phyloP scores from a whole-genome alignment of 1,284 basidiomycete species.

The Sutorius eximius region DNA sequence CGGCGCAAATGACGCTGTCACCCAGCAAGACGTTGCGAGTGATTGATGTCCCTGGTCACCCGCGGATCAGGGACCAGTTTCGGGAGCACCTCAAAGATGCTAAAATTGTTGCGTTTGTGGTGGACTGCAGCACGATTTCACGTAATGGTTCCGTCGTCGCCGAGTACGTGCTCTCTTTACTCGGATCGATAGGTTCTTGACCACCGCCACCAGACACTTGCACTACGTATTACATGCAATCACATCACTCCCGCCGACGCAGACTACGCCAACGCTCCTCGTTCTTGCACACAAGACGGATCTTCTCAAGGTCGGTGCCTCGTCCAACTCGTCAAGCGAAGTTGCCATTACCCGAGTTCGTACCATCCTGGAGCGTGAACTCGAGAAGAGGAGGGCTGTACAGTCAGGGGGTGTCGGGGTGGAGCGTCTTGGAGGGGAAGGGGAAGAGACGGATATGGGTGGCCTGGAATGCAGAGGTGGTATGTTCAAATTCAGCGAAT shows the following conservation, averaged over 20 bases:
- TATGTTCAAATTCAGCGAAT: slow-evolving; percentile 67
- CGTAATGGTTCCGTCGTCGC: slow-evolving; percentile 70
- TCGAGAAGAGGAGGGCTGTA: slow-evolving; percentile 68
- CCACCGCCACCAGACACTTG: slow-evolving; percentile 53
- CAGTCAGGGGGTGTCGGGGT: slow-evolving; percentile 64
- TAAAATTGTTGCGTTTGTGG: slow-evolving; percentile 69
- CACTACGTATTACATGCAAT: slow-evolving; percentile 68
- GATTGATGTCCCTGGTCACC: slow-evolving; percentile 77
- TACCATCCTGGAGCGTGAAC: slow-evolving; percentile 74
- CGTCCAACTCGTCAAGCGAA: slow-evolving; percentile 44
- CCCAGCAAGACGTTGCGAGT: slow-evolving; percentile 46
- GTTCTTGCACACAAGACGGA: slow-evolving; percentile 77
- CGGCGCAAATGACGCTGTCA: slow-evolving; percentile 46
- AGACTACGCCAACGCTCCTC: slow-evolving; percentile 54
- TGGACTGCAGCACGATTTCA: slow-evolving; percentile 73
- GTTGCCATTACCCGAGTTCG: slow-evolving; percentile 69
- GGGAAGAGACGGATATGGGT: slow-evolving; percentile 55
- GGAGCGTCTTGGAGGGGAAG: slow-evolving; percentile 66
- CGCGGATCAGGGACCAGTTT: slow-evolving; percentile 71
- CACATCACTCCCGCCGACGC: slow-evolving; percentile 70
- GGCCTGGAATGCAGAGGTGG: slow-evolving; percentile 61
- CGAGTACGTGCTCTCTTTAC: slow-evolving; percentile 56
- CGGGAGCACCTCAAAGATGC: slow-evolving; percentile 59
- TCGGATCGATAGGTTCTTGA: slow-evolving; percentile 1
- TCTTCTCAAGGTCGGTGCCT: slow-evolving; percentile 53